Evolutionary conservation across 2,329 filamentous ascomycete species (phyloP).

Genomic region (Gremmenia infestans): DNA sequence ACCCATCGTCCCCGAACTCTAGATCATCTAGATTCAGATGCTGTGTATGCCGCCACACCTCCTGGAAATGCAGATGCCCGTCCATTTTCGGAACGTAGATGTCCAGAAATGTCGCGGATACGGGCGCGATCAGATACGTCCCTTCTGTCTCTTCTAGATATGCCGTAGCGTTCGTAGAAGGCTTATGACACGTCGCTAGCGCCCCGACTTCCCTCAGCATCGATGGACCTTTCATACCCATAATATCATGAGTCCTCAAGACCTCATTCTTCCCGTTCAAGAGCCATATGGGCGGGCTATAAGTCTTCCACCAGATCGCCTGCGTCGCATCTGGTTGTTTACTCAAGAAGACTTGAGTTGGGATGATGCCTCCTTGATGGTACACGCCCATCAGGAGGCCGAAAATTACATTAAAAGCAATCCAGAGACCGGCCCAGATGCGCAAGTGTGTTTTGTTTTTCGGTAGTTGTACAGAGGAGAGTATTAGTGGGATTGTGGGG

Average conservation of each 20-base stretch:
- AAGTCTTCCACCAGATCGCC: conserved; percentile 78
- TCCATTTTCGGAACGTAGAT: conserved; percentile 43
- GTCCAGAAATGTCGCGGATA: conserved; percentile 66
- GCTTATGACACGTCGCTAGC: conserved; percentile 57
- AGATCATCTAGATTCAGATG: conserved; percentile 78
- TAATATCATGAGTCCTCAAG: conserved; percentile 66
- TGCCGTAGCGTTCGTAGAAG: conserved; percentile 48
- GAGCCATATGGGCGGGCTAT: conserved; percentile 76
- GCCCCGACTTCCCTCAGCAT: conserved; percentile 55
- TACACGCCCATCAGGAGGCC: conserved; percentile 75
- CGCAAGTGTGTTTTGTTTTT: conserved; percentile 44
- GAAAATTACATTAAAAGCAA: conserved; percentile 63
- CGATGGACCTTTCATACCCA: conserved; percentile 60
- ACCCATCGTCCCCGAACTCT: conserved; percentile 71
- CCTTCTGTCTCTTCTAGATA: conserved; percentile 58
- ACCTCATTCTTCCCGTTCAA: conserved; percentile 70
- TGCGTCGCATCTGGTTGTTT: conserved; percentile 60
- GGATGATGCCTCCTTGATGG: conserved; percentile 74
- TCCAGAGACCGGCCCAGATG: conserved; percentile 58
- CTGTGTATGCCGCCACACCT: conserved; percentile 62
- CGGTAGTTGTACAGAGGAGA: conserved; percentile 67
- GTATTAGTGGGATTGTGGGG: conserved; percentile 69
- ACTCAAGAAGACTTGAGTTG: conserved; percentile 70
- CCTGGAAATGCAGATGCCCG: conserved; percentile 58
- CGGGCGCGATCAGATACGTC: conserved; percentile 67